These are phyloP conservation scores for Phytophthora colocasiae DNA, from an alignment of 352 stramenopile species.

Conservation along the genomic window DNA sequence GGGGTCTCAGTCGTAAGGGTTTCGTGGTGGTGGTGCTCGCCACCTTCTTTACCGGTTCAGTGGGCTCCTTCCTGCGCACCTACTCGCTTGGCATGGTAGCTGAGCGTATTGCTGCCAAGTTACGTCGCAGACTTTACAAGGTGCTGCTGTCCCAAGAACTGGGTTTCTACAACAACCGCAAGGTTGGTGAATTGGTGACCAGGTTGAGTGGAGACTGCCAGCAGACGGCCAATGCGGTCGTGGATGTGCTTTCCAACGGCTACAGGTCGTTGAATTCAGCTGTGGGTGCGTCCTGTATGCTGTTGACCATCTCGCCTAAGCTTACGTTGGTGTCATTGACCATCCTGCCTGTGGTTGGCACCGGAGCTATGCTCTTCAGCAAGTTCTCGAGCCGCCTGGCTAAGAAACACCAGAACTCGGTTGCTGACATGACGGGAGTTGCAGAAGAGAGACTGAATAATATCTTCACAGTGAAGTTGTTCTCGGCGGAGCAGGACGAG, in stretches of 20 bases:
- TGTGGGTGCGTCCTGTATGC: constrained; percentile 88
- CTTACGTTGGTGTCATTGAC: constrained; percentile 90
- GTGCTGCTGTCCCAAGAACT: constrained; percentile 85
- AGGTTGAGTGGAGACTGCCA: constrained; percentile 90
- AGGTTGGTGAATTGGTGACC: constrained; percentile 88
- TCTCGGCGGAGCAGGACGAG: constrained; percentile 82
- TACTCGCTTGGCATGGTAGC: constrained; percentile 92
- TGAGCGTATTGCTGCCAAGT: constrained; percentile 82
- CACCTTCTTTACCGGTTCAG: constrained; percentile 84
- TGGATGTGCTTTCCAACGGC: constrained; percentile 87
- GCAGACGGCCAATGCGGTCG: constrained; percentile 88
- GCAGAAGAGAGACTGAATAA: constrained; percentile 91
- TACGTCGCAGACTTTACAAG: constrained; percentile 79
- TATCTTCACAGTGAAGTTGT: constrained; percentile 91
- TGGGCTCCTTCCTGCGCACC: constrained; percentile 88
- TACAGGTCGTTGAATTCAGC: constrained; percentile 91
- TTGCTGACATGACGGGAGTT: constrained; percentile 79
- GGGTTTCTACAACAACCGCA: constrained; percentile 83
- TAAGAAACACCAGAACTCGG: constrained; percentile 83
- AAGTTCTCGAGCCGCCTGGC: constrained; percentile 81
- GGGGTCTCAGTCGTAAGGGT: constrained; percentile 78
- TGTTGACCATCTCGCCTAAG: constrained; percentile 90
- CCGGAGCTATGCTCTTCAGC: constrained; percentile 84
- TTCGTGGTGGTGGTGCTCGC: constrained; percentile 88
- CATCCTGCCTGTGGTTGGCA: constrained; percentile 81